These are phyloP conservation scores for Rhodofomes roseus DNA, from an alignment of 1,284 basidiomycete species.

Conservation along the genomic window DNA sequence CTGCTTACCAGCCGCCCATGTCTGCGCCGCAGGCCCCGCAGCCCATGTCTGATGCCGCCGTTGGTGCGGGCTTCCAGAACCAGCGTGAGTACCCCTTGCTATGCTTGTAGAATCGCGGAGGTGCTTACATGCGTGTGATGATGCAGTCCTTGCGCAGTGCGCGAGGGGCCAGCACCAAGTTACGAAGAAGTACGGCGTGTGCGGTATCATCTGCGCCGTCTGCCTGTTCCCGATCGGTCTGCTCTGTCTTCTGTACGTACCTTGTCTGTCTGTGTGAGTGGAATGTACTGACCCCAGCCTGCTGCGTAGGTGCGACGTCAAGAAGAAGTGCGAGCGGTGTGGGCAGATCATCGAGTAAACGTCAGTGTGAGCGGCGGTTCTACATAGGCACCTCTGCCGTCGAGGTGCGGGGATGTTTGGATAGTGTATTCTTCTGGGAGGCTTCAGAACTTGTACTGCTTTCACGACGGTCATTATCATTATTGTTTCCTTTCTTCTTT, in stretches of 20 bases:
- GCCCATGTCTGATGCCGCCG: neutral
- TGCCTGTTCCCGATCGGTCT: slow-evolving; percentile 22
- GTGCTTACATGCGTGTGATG: neutral
- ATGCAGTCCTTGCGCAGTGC: slow-evolving; percentile 10
- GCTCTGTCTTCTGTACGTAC: slow-evolving; percentile 20
- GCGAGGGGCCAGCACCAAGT: slow-evolving; percentile 21
- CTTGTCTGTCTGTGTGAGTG: neutral
- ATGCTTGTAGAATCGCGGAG: neutral
- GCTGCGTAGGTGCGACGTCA: neutral
- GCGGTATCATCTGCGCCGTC: slow-evolving; percentile 21
- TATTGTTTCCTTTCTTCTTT: neutral
- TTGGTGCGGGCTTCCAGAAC: slow-evolving; percentile 1
- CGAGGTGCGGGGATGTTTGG: neutral
- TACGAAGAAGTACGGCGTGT: slow-evolving; percentile 18
- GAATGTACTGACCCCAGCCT: neutral
- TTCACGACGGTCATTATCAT: neutral
- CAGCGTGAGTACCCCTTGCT: slow-evolving; percentile 1
- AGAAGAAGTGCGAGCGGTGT: slow-evolving; percentile 8
- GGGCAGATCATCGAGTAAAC: slow-evolving; percentile 2
- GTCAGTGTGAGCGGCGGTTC: neutral
- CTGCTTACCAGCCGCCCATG: neutral
- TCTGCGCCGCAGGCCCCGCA: neutral
- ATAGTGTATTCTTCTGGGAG: neutral
- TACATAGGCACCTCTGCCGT: neutral
- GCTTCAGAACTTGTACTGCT: neutral